phyloP scores from a whole-genome alignment of 148 eudicot species.

The Mesembryanthemum crystallinum region DNA sequence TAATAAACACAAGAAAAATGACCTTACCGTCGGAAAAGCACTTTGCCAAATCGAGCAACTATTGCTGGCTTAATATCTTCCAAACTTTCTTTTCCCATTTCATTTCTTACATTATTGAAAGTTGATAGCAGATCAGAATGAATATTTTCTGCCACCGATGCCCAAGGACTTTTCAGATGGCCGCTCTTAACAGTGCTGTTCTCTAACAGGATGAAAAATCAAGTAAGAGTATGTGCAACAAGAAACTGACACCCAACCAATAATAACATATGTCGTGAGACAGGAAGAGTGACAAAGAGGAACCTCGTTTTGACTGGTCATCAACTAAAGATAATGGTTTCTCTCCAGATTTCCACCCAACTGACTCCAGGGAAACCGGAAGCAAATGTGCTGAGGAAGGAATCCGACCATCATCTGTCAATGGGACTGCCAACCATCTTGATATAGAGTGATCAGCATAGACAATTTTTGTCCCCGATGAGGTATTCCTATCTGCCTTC shows the following conservation, averaged over 20 bases:
- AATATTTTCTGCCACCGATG: slow-evolving; percentile 10
- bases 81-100: slow-evolving; percentile 1
- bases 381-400: slow-evolving; percentile 15
- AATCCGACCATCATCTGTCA: slow-evolving; percentile 14
- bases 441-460: slow-evolving; percentile 20
- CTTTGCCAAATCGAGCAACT: slow-evolving; percentile 24
- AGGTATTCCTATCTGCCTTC: neutral
- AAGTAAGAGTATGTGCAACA: neutral
- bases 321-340: slow-evolving; percentile 14
- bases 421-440: slow-evolving; percentile 21
- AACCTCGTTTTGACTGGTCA: slow-evolving; percentile 12
- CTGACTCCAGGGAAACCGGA: slow-evolving; percentile 10
- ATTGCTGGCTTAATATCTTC: slow-evolving; percentile 7
- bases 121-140: slow-evolving; percentile 19
- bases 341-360: slow-evolving; percentile 2
- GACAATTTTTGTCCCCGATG: neutral
- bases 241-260: neutral
- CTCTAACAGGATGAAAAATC: neutral
- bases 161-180: slow-evolving; percentile 8
- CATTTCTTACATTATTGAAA: slow-evolving; percentile 19
- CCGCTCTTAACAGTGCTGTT: slow-evolving; percentile 2
- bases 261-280: neutral
- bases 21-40: slow-evolving; percentile 19
- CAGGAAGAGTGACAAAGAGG: neutral
- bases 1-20: neutral